Evolutionary conservation across 257 asterid species (phyloP), one percentile per base, ranked within the genome.

Genomic region (Cordia subcordata): DNA sequence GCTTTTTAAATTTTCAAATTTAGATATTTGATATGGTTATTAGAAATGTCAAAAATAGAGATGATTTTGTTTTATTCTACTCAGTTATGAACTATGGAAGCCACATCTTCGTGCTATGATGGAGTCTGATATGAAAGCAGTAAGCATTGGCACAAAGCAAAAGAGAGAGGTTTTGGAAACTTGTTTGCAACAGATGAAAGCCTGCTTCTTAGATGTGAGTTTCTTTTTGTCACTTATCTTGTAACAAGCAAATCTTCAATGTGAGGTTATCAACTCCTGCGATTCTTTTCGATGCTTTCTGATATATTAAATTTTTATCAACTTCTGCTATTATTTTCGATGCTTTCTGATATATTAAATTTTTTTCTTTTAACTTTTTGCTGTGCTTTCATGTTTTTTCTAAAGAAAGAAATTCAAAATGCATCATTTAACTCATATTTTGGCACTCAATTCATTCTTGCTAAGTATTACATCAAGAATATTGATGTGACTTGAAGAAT

Each of bases 41-140:
- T 20, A 53, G 38, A n/a, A 12, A 49, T 11, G 8, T 53, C 10
- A 11, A 42, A 10, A 42, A 11, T 22, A 14, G 20, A 38, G 35
- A 53, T 53, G 15, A 10, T 22, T 52, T 53, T 54, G 19, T 51
- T 72, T 37, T 65, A 37, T 57, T 38, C 64, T 57, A 37, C 51
- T 49, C 75, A 92, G 95, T 66, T 85, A 92, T 72, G 99, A 92
- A 75, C 71, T 92, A 74, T 86, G 99, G 97, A 92, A 92, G 76
- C 99, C 99, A 56, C 71, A 87, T 77, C 96, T 92, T 66, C 96
- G 99, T 62, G 84, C 96, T 67, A 72, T 68, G 81, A 84, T 88
- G 99, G 99, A 92, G 73, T 69, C 88, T 35, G 97, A 92, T 76
- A 87, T 88, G 96, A 82, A 77, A 77, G 90, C 86, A 57, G 96